Evolutionary conservation across 2,329 filamentous ascomycete genomes (phyloP).

Genomic region (Colletotrichum chrysophilum): DNA sequence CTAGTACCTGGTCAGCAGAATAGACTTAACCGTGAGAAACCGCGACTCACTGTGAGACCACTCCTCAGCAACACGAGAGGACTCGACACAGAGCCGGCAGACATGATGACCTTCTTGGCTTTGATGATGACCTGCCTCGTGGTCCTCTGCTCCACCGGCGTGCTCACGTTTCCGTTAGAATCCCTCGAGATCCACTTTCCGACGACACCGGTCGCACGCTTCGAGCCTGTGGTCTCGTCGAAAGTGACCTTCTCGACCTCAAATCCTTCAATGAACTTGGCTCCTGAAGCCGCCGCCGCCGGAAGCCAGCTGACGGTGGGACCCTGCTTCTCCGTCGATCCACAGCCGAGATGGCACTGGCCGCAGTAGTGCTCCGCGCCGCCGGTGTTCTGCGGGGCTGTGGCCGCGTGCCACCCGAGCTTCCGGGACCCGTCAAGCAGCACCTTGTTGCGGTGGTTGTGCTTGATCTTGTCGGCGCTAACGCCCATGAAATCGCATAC

Average conservation of each 20-base stretch:
- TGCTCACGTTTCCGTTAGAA: conserved; percentile 60
- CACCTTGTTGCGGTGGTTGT: conserved; percentile 74
- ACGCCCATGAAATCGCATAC: conserved; percentile 84
- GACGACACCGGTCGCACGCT: conserved; percentile 71
- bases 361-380: conserved; percentile 78
- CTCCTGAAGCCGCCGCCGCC: conserved; percentile 78
- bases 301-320: conserved; percentile 79
- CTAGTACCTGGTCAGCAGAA: conserved; percentile 36
- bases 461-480: conserved; percentile 66
- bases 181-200: conserved; percentile 80
- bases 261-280: conserved; percentile 85
- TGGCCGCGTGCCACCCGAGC: conserved; percentile 72
- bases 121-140: conserved; percentile 72
- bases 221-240: conserved; percentile 51
- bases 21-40: neutral
- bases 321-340: conserved; percentile 77
- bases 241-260: conserved; percentile 75
- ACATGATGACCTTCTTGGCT: conserved; percentile 82
- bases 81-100: conserved; percentile 76
- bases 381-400: conserved; percentile 81
- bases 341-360: conserved; percentile 65
- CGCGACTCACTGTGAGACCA: conserved; percentile 67
- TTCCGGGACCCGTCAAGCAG: conserved; percentile 78
- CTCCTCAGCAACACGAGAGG: conserved; percentile 80
- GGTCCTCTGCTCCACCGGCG: conserved; percentile 49